These are phyloP conservation scores for Tripterygium wilfordii DNA, from an alignment of 177 flowering plant genomes.

Conservation along the genomic window DNA sequence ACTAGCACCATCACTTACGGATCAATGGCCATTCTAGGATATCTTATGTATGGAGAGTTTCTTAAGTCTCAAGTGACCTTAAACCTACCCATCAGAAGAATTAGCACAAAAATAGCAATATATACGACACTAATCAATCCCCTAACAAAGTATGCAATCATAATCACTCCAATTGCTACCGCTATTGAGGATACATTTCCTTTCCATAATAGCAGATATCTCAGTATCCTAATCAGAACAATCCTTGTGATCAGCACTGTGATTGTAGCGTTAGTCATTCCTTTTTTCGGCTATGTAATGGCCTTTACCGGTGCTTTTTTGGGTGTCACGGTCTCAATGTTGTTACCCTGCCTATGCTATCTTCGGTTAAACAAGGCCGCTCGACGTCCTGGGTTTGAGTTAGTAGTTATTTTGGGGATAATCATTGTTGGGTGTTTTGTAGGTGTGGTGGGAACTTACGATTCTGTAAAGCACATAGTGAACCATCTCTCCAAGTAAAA, in stretches of 20 bases:
- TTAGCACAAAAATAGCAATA: conserved; percentile 43
- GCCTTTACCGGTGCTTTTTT: conserved; percentile 50
- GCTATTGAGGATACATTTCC: conserved; percentile 26
- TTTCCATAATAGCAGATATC: conserved; percentile 7
- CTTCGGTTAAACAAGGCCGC: conserved; percentile 28
- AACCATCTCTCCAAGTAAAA: conserved; percentile 21
- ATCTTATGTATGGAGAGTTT: conserved; percentile 45
- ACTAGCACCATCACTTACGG: conserved; percentile 38
- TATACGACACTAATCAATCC: conserved; percentile 47
- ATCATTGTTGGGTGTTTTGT: conserved; percentile 22
- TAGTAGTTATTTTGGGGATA: conserved; percentile 20
- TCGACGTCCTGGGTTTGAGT: conserved; percentile 19
- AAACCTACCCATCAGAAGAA: conserved; percentile 34
- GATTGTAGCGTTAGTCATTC: conserved; percentile 27
- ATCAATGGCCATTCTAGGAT: conserved; percentile 41
- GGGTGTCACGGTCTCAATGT: conserved; percentile 24
- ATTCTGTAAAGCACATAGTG: conserved; percentile 27
- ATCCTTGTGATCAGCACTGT: conserved; percentile 23
- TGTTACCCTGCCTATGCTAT: conserved; percentile 49
- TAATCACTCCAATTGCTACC: conserved; percentile 29
- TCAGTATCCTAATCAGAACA: conserved; percentile 28
- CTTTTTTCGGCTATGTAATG: conserved; percentile 45
- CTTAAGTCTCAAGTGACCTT: conserved; percentile 50
- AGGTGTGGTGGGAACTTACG: conserved; percentile 35
- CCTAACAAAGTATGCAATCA: conserved; percentile 41